Base-by-base conservation (phyloP, 164 flowering plant genomes). In the Sextonia rubra region DNA sequence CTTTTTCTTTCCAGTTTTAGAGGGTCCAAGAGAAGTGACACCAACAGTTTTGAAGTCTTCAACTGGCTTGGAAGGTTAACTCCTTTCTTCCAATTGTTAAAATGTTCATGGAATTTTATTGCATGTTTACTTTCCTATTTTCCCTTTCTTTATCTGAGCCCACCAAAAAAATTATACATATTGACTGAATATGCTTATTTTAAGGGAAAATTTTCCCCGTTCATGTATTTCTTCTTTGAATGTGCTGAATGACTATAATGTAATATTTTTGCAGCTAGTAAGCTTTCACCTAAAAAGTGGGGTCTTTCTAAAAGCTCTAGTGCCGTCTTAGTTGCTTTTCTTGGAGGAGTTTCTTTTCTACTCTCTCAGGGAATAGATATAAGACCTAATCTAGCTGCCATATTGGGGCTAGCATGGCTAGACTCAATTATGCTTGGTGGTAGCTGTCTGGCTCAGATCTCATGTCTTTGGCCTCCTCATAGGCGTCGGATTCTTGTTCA, bases 231-330 rank as follows among this genome's bases (percentile, higher is more conserved):
- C 27, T 55, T 7, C 1, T 37, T 37, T 8, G 44, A 3, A 37
- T 5, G 44, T 2, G 11, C 44, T 37, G 44, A 37, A 37, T 37
- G 44, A 37, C 8, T 37, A 8, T 37, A 37, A 37, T 37, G 44
- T 37, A 37, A 37, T 37, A 37, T 7, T 67, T 48, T 78, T 70
- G 61, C 85, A 94, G 97, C 74, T 20, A 74, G 92, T 69, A 92
- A 89, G 77, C 84, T 94, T 74, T 80, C 99, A 63, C 99, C 99
- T 18, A 94, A 94, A 81, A 94, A 94, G 80, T 94, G 99, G 99
- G 99, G 99, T 70, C 84, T 91, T 74, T 86, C 95, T 71, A 91
- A 90, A 76, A 80, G 80, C 77, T 90, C 99, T 64, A 78, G 85
- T 37, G 70, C 82, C 69, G 80, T 76, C 60, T 75, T 91, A 75